phyloP scores from a whole-genome alignment of 2,329 filamentous ascomycete genomes.

The Colletotrichum phormii region DNA sequence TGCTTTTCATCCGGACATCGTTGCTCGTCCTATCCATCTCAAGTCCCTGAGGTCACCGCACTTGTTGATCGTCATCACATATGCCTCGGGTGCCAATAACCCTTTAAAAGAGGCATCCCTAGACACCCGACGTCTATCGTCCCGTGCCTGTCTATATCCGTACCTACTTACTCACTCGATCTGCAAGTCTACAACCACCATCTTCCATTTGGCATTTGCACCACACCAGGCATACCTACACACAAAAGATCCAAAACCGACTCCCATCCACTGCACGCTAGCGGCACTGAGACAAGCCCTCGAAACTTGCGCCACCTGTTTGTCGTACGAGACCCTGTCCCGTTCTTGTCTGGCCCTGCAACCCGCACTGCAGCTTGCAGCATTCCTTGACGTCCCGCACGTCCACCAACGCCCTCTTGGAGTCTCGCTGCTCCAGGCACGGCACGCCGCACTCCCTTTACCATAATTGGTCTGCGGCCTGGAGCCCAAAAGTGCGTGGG shows the following conservation, averaged over 20 bases:
- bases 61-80: background rate
- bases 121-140: background rate
- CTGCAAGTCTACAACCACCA: background rate
- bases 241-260: conserved; percentile 7
- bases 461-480: no score
- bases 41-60: background rate
- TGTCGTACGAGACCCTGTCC: conserved; percentile 23
- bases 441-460: no score
- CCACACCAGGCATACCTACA: background rate
- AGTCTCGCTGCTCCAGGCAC: background rate
- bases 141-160: background rate
- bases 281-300: conserved; percentile 28
- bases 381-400: background rate
- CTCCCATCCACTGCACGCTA: conserved; percentile 7
- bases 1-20: conserved; percentile 8
- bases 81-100: background rate
- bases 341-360: background rate
- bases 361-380: conserved; percentile 13
- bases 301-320: conserved; percentile 27
- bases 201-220: background rate
- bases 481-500: background rate
- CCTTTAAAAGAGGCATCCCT: background rate
- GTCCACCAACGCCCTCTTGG: background rate
- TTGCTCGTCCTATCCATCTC: conserved; percentile 2
- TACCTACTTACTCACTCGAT: background rate